phyloP scores from a whole-genome alignment of 495 filamentous ascomycete genomes.

The Tricharina praecox region DNA sequence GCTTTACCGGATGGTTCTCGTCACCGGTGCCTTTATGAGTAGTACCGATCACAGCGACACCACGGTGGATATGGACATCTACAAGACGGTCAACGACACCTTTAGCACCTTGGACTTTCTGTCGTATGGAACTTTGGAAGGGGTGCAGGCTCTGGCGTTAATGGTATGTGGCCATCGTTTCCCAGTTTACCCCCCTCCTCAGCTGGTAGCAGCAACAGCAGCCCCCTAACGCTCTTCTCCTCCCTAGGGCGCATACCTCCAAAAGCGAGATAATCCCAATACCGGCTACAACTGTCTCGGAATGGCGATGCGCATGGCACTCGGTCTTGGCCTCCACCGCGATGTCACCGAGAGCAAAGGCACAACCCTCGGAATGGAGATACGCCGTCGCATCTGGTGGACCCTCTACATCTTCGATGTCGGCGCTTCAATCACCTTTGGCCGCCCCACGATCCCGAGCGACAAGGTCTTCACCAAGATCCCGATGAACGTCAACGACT shows the following conservation, averaged over 20 bases:
- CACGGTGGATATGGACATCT: slow-evolving; percentile 36
- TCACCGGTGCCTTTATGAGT: slow-evolving; percentile 37
- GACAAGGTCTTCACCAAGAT: slow-evolving; percentile 21
- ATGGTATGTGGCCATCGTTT: slow-evolving; percentile 24
- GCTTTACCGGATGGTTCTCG: slow-evolving; percentile 35
- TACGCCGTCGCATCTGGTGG: slow-evolving; percentile 28
- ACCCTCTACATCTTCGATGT: slow-evolving; percentile 28
- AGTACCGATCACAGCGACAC: slow-evolving; percentile 28
- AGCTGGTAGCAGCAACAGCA: neutral
- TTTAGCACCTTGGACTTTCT: slow-evolving; percentile 3
- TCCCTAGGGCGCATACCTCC: slow-evolving; percentile 36
- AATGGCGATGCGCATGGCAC: slow-evolving; percentile 31
- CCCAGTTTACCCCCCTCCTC: neutral
- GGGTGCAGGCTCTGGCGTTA: slow-evolving; percentile 37
- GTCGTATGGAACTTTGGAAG: slow-evolving; percentile 32
- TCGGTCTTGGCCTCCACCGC: slow-evolving; percentile 33
- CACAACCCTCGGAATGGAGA: slow-evolving; percentile 21
- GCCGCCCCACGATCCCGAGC: slow-evolving; percentile 23
- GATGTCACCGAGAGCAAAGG: slow-evolving; percentile 20
- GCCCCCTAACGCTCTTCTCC: neutral
- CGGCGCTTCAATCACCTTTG: slow-evolving; percentile 27
- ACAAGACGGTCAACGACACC: slow-evolving; percentile 13
- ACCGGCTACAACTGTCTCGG: slow-evolving; percentile 37
- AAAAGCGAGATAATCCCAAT: slow-evolving; percentile 41
- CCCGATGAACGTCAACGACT: slow-evolving; percentile 25